These are phyloP conservation scores for Tylopilus intermedius DNA, from an alignment of 768 basidiomycete species.

Conservation along the genomic window DNA sequence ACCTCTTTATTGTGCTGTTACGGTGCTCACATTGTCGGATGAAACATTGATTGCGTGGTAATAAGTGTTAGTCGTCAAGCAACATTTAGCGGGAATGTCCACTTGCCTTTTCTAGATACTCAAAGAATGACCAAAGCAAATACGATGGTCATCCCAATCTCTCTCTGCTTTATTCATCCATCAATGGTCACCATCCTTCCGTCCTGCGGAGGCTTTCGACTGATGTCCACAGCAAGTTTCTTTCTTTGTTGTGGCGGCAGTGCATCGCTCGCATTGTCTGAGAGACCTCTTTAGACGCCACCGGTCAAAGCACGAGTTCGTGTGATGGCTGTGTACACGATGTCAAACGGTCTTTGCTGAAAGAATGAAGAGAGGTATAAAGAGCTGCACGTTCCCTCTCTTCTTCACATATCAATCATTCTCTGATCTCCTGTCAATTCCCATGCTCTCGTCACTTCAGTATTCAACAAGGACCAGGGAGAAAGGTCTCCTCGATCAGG, in stretches of 20 bases:
- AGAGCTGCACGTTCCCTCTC: conserved; percentile 5
- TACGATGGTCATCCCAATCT: not conserved
- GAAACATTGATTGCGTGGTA: conserved; percentile 4
- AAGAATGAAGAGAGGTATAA: conserved; percentile 15
- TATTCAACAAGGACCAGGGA: conserved; percentile 3
- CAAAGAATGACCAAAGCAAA: conserved; percentile 3
- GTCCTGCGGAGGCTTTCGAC: not conserved
- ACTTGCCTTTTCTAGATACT: conserved; percentile 13
- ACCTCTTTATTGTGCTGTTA: conserved; percentile 6
- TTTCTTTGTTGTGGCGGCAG: conserved; percentile 16
- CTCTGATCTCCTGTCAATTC: not conserved
- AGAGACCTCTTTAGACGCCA: conserved; percentile 6
- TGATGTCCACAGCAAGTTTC: conserved; percentile 6
- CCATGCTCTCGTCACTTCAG: conserved; percentile 6
- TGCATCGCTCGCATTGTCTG: conserved; percentile 20
- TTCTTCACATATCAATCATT: not conserved
- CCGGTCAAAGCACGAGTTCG: conserved; percentile 17
- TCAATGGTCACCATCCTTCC: conserved; percentile 6
- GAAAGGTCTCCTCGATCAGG: not conserved
- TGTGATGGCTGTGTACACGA: conserved; percentile 4
- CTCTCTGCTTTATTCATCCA: conserved; percentile 22
- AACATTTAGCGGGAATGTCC: conserved; percentile 8
- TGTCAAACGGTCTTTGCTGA: conserved; percentile 8
- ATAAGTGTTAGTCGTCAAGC: conserved; percentile 6
- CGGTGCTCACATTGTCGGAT: conserved; percentile 16